Evolutionary conservation across 768 basidiomycete genomes (phyloP), one percentile per base, ranked within the genome.

Genomic region (Russula compacta): DNA sequence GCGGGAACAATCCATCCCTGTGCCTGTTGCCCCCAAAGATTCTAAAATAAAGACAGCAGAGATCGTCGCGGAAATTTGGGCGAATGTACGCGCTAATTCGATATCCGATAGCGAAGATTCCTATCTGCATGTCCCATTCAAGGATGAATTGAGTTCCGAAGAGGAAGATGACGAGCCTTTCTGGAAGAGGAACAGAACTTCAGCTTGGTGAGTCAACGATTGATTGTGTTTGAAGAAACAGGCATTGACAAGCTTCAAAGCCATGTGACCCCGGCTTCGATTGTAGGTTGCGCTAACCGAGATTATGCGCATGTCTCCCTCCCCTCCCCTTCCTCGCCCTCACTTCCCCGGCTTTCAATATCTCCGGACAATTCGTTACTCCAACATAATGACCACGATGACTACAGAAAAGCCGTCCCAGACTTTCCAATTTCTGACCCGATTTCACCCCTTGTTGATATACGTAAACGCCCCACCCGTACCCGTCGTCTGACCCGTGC

Each of bases 21-120:
- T 69, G 35, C 73, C 73, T 0, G 75, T 75, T 1, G 53, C 69
- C 36, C 65, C 72, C 3, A 64, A 76, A 6, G 70, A 74, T 55
- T 52, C 67, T 0, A 69, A 73, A 54, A 52, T 69, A 40, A 87
- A 83, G 69, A 76, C 86, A 2, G 79, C 79, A 15, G 74, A 77
- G 66, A 75, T 87, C 35, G 83, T 89, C 49, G 83, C 80, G 7
- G 75, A 81, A 39, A 86, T 89, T 63, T 86, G 79, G 72, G 83
- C 80, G n/a, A 77, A 75, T 63, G 85, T 82, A 6, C 78, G 61
- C 19, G 66, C 67, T 17, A 58, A 74, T 51, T 82, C 81, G 29
- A 19, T 8, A 32, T 77, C 79, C 2, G 80, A 83, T 10, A 69
- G 68, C 39, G 68, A 73, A 14, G 70, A 73, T 38, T 77, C 81